phyloP scores from a whole-genome alignment of 306 rosid species.

The Crotalaria pallida region DNA sequence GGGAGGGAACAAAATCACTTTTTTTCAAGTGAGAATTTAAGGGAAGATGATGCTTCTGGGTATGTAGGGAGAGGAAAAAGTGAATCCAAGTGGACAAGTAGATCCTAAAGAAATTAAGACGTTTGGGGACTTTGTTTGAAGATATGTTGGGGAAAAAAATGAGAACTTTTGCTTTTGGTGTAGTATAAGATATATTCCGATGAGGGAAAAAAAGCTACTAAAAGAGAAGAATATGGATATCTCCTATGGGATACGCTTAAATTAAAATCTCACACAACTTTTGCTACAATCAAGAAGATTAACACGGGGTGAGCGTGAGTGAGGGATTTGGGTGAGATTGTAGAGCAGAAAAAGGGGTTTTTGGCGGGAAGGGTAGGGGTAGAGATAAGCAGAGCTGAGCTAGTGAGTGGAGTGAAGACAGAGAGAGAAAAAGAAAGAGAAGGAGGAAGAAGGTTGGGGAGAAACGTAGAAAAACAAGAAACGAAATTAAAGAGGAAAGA shows the following conservation, averaged over 20 bases:
- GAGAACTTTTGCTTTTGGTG: conserved; percentile 22
- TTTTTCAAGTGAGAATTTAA: neutral
- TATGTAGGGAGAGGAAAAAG: neutral
- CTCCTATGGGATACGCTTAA: conserved; percentile 3
- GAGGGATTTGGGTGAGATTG: neutral
- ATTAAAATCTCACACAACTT: conserved; percentile 12
- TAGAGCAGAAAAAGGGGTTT: neutral
- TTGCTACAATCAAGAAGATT: neutral
- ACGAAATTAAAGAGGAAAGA: neutral
- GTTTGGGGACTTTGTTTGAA: conserved; percentile 19
- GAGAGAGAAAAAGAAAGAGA: neutral
- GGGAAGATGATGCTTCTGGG: neutral
- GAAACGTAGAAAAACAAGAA: conserved; percentile 8
- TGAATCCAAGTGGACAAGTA: conserved; percentile 13
- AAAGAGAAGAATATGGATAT: conserved; percentile 14
- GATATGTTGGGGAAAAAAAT: neutral
- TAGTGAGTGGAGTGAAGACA: neutral
- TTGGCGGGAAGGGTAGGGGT: neutral
- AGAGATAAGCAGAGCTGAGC: neutral
- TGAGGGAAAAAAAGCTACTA: neutral
- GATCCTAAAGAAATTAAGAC: conserved; percentile 20
- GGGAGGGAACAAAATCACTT: neutral
- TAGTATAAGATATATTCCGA: conserved; percentile 9
- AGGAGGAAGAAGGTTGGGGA: neutral
- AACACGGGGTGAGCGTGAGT: no score